Conservation (phyloP, 2,329 filamentous ascomycete genomes). For the Helminthosporium solani region DNA sequence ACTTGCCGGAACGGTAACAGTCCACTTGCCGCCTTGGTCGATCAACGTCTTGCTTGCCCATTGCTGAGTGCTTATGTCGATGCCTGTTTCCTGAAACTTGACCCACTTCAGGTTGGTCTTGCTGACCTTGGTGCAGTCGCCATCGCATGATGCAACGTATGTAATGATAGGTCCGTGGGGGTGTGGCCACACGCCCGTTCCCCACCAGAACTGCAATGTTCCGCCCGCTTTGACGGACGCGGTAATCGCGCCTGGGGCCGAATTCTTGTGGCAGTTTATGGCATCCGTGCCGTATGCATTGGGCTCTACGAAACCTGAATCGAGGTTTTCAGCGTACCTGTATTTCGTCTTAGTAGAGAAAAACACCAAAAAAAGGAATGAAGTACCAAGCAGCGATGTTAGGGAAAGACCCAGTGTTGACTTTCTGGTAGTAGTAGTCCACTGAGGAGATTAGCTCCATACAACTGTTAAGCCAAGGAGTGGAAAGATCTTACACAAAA, state of each 20-base stretch:
- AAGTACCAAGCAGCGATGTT: slow-evolving; percentile 4
- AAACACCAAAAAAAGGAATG: not conserved
- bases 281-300: slow-evolving; percentile 16
- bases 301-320: slow-evolving; percentile 30
- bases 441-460: not conserved
- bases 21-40: slow-evolving; percentile 4
- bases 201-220: slow-evolving; percentile 1
- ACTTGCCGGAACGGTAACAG: slow-evolving; percentile 3
- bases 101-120: slow-evolving; percentile 21
- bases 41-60: slow-evolving; percentile 7
- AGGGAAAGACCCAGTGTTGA: slow-evolving; percentile 5
- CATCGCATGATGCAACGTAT: slow-evolving; percentile 27
- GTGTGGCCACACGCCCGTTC: slow-evolving; percentile 3
- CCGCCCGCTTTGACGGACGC: slow-evolving; percentile 5
- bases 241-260: slow-evolving; percentile 13
- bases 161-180: slow-evolving; percentile 24
- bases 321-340: slow-evolving; percentile 23
- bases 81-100: slow-evolving; percentile 21
- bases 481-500: slow-evolving; percentile 24
- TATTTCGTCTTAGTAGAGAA: not conserved
- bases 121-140: slow-evolving; percentile 18
- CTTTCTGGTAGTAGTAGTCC: slow-evolving; percentile 9
- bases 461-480: not conserved
- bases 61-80: not conserved
- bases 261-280: slow-evolving; percentile 35